phyloP scores from a whole-genome alignment of 1,139 yeast species.

The Geotrichum citri-aurantii region DNA sequence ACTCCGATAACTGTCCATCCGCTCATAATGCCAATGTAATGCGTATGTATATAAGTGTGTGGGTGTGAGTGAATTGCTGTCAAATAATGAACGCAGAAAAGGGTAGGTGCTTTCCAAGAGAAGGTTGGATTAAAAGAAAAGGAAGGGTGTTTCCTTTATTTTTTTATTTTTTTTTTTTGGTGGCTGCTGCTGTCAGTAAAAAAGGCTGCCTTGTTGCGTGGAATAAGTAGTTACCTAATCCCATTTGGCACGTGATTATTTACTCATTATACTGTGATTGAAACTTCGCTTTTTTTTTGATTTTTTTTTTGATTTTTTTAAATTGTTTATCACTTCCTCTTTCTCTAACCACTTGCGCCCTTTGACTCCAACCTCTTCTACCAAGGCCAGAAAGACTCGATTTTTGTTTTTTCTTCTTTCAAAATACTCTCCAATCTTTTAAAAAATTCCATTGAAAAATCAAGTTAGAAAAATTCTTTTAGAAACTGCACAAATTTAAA shows the following conservation, averaged over 20 bases:
- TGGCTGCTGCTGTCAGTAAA: neutral
- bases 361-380: neutral
- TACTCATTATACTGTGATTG: neutral
- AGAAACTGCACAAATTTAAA: too few relatives aligned
- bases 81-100: neutral
- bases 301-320: too few relatives aligned
- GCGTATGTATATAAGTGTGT: neutral
- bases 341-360: neutral
- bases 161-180: neutral
- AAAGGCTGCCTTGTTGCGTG: neutral
- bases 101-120: neutral
- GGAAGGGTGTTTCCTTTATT: neutral
- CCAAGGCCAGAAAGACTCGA: too few relatives aligned
- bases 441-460: too few relatives aligned
- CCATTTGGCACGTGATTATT: neutral
- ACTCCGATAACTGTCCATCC: conserved; percentile 70
- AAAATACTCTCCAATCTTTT: too few relatives aligned
- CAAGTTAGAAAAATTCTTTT: too few relatives aligned
- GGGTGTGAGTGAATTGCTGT: neutral
- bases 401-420: too few relatives aligned
- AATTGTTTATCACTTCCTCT: neutral
- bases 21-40: conserved; percentile 8
- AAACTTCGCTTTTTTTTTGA: neutral
- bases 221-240: neutral
- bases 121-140: neutral